Percentiles rank a stretch among this genome's conserved stretches.
phyloP scores from a whole-genome alignment of 306 rosid genomes.

The Rubus parviflorus region DNA sequence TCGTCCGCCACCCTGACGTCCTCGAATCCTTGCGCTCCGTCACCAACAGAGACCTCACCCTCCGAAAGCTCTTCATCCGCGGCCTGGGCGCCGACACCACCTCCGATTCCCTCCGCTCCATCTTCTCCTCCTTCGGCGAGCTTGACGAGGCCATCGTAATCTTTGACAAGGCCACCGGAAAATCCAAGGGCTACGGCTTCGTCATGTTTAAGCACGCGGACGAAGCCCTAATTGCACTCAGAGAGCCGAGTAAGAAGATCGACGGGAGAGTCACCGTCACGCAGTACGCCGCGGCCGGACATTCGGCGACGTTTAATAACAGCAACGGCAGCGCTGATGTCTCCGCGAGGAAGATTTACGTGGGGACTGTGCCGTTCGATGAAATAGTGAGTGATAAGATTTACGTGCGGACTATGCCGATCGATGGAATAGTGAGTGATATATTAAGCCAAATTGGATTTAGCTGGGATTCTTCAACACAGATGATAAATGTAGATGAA shows the following conservation, averaged over 20 bases:
- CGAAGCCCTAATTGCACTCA: constrained; percentile 57
- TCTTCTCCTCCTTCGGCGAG: constrained; percentile 58
- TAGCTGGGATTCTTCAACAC: no score
- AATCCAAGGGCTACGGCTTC: constrained; percentile 68
- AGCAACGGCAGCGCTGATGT: constrained; percentile 22
- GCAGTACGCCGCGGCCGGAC: constrained; percentile 60
- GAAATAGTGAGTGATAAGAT: no score
- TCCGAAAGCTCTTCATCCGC: constrained; percentile 71
- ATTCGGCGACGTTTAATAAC: constrained; percentile 24
- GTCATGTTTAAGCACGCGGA: constrained; percentile 68
- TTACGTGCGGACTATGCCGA: no score
- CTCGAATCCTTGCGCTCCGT: constrained; percentile 48
- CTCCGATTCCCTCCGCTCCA: constrained; percentile 59
- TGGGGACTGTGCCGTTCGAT: constrained; percentile 64
- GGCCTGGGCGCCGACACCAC: constrained; percentile 77
- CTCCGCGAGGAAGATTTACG: constrained; percentile 59
- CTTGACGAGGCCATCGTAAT: constrained; percentile 72
- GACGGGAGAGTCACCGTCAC: constrained; percentile 76
- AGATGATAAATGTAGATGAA: no score
- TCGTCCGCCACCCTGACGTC: constrained; percentile 51
- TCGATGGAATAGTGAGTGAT: no score
- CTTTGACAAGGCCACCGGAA: constrained; percentile 59
- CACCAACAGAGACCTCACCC: constrained; percentile 53
- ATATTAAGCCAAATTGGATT: no score
- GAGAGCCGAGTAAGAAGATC: constrained; percentile 70